Base-by-base conservation (phyloP, 257 asterid genomes). In the Coffea canephora region DNA sequence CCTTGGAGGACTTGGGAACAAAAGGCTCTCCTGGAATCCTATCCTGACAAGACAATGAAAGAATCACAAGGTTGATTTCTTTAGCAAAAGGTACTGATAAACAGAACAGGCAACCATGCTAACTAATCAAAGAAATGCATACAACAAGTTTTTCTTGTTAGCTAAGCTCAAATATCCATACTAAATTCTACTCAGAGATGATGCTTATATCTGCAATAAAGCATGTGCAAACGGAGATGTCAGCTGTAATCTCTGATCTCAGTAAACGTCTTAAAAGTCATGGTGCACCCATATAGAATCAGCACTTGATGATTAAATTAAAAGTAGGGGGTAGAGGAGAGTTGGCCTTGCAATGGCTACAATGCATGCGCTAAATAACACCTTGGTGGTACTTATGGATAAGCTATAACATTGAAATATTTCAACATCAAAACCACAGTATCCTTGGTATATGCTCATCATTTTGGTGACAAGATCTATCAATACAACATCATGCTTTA, bases 1-100 rank as follows among this genome's bases (percentile, higher is more conserved):
- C 98, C 82, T 94, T 92, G 7, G 85, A 88, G 31, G 98, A 90
- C 86, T 94, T 94, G 59, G 98, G 89, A 75, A 88, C 84, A 83
- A 94, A 94, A 59, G 92, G 91, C 82, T 94, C 98, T 79, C 97
- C 98, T 1, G 97, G 97, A 74, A 59, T 81, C 84, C 98, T 90
- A 87, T 88, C 88, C 98, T 94, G 90, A 54, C 12, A 43, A 75
- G 23, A 45, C 59, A 73, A 83, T 39, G 65, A 77, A 73, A 68
- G 39, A 74, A 72, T 54, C 8, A 48, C 3, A 39, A 49, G 41
- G 31, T 31, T 71, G 68, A 49, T 73, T 39, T 46, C 46, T 27
- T 31, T 25, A 59, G 71, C 67, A 54, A n/a, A 19, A 75, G 21
- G 19, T 23, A 41, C 45, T 18, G n/a, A 1, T 41, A 23, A 25